Evolutionary conservation across 257 asterid genomes (phyloP).

Genomic region (Nyctanthes arbortristis): DNA sequence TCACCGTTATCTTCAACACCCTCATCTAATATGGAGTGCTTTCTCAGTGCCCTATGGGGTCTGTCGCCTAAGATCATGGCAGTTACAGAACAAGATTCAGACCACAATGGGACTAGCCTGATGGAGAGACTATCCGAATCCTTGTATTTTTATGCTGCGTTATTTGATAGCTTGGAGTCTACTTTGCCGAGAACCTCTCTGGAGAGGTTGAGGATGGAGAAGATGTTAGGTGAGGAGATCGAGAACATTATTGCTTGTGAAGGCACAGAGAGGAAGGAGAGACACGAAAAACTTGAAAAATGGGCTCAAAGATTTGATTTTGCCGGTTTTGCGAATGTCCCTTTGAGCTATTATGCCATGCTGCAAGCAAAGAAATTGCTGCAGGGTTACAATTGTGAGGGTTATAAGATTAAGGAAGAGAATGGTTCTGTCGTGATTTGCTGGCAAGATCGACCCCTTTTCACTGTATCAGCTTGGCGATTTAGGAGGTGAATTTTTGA

Average conservation of each 20-base stretch:
- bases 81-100: conserved; percentile 33
- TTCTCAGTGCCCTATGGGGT: conserved; percentile 41
- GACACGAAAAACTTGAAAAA: conserved; percentile 34
- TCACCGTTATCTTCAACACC: conserved; percentile 30
- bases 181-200: conserved; percentile 34
- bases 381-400: conserved; percentile 32
- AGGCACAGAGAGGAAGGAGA: conserved; percentile 27
- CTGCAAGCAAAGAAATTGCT: conserved; percentile 37
- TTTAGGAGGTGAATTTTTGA: conserved; percentile 31
- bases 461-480: conserved; percentile 39
- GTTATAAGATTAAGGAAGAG: conserved; percentile 32
- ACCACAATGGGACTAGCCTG: conserved; percentile 27
- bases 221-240: conserved; percentile 37
- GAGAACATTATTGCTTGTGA: conserved; percentile 35
- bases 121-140: conserved; percentile 33
- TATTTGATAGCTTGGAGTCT: conserved; percentile 36
- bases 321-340: conserved; percentile 30
- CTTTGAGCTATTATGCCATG: conserved; percentile 32
- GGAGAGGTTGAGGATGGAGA: conserved; percentile 42
- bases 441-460: conserved; percentile 39
- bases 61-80: conserved; percentile 38
- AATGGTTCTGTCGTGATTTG: conserved; percentile 35
- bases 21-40: conserved; percentile 31
- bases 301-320: conserved; percentile 28
- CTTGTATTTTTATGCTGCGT: conserved; percentile 29